phyloP scores from a whole-genome alignment of 2,329 filamentous ascomycete genomes.

The Scolecobasidium constrictum region DNA sequence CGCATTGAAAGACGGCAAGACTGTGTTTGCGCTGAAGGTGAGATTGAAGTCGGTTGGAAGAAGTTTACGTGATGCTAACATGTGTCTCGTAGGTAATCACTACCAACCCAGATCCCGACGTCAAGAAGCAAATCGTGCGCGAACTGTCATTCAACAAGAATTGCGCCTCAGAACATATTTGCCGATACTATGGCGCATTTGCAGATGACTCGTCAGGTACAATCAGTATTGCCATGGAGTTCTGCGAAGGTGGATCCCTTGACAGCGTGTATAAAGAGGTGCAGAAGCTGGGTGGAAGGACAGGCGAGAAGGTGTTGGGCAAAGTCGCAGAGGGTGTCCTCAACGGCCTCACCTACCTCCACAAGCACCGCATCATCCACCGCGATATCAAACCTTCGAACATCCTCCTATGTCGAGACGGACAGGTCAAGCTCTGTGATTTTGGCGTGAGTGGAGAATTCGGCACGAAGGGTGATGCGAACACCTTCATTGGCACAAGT shows the following conservation, averaged over 20 bases:
- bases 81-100: slow-evolving; percentile 69
- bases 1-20: slow-evolving; percentile 81
- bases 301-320: slow-evolving; percentile 91
- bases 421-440: slow-evolving; percentile 95
- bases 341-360: slow-evolving; percentile 86
- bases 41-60: too few relatives aligned
- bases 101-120: slow-evolving; percentile 92
- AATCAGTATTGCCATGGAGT: slow-evolving; percentile 98
- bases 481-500: slow-evolving; percentile 96
- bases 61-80: too few relatives aligned
- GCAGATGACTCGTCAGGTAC: slow-evolving; percentile 92
- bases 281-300: slow-evolving; percentile 86
- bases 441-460: slow-evolving; percentile 98
- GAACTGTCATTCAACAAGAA: slow-evolving; percentile 97
- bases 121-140: slow-evolving; percentile 96
- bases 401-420: slow-evolving; percentile 83
- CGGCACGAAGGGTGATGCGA: slow-evolving; percentile 95
- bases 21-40: slow-evolving; percentile 92
- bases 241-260: slow-evolving; percentile 90
- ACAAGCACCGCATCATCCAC: slow-evolving; percentile 94
- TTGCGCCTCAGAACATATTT: slow-evolving; percentile 92
- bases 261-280: slow-evolving; percentile 97
- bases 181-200: slow-evolving; percentile 93
- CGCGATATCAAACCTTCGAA: slow-evolving; percentile 98
- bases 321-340: slow-evolving; percentile 95